A percentile compares a stretch with the other conserved stretches of the same genome.
Conservation (phyloP, 1,284 basidiomycete genomes). For the Phlebopus sp. region DNA sequence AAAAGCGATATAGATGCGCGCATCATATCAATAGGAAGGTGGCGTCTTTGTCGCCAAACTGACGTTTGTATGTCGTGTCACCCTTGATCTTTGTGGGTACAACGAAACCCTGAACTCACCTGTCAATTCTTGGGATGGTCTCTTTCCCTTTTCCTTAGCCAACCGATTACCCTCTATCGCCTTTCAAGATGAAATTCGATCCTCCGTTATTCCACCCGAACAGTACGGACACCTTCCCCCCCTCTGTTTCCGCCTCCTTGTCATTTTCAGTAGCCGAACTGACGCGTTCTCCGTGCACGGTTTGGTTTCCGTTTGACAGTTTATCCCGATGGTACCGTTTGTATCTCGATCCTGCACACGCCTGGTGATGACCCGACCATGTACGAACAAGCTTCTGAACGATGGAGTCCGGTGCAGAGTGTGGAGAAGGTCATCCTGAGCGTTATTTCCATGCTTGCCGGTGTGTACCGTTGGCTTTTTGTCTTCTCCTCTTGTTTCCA, state of each 20-base stretch:
- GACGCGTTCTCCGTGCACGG: not conserved
- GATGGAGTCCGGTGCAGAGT: conserved; percentile 97
- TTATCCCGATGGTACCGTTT: conserved; percentile 94
- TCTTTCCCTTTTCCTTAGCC: conserved; percentile 63
- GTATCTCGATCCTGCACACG: conserved; percentile 97
- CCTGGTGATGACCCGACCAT: conserved; percentile 93
- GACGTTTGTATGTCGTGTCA: conserved; percentile 70
- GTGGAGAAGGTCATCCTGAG: conserved; percentile 96
- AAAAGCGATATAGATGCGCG: not conserved
- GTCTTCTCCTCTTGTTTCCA: too few species aligned
- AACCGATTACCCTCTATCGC: conserved; percentile 88
- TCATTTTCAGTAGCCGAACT: conserved; percentile 1
- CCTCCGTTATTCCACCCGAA: conserved; percentile 98
- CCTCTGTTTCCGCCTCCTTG: not conserved
- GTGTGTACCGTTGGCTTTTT: conserved; percentile 39
- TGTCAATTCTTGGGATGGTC: too few species aligned
- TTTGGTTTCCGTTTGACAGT: conserved; percentile 41
- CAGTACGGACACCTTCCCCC: conserved; percentile 54
- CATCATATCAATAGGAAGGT: conserved; percentile 70
- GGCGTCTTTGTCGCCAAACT: conserved; percentile 94
- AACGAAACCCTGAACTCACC: too few species aligned
- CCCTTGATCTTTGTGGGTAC: too few species aligned
- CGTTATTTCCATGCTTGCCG: conserved; percentile 98
- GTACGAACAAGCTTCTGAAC: conserved; percentile 93
- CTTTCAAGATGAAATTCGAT: conserved; percentile 98